Evolutionary conservation across 2,329 filamentous ascomycete species (phyloP).

Genomic region (Anisogramma anomala): DNA sequence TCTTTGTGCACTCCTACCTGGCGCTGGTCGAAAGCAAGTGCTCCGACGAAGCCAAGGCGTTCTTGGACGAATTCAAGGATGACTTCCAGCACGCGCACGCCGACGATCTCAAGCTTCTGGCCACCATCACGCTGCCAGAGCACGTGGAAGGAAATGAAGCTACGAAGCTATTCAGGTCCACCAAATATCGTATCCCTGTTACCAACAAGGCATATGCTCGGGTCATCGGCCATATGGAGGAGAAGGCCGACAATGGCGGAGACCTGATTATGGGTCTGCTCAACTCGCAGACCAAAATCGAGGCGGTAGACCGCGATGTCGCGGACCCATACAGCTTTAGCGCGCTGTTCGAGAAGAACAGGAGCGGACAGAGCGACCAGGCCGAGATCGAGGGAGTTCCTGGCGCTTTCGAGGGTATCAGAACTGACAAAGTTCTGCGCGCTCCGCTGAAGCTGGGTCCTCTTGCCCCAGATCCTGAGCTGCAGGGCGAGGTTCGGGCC

Average conservation of each 20-base stretch:
- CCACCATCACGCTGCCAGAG: constrained; percentile 60
- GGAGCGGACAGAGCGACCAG: constrained; percentile 51
- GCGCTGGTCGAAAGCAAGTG: constrained; percentile 65
- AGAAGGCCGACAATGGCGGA: constrained; percentile 69
- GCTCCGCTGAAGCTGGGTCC: constrained; percentile 63
- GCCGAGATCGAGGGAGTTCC: constrained; percentile 54
- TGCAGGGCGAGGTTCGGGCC: constrained; percentile 75
- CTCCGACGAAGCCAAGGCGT: constrained; percentile 58
- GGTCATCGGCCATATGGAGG: constrained; percentile 50
- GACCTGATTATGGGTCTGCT: constrained; percentile 67
- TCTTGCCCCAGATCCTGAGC: constrained; percentile 69
- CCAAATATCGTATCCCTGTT: constrained; percentile 84
- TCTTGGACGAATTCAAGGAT: constrained; percentile 55
- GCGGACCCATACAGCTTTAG: constrained; percentile 54
- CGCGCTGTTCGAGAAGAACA: constrained; percentile 44
- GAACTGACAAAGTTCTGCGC: constrained; percentile 47
- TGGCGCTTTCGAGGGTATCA: constrained; percentile 49
- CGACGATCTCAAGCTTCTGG: constrained; percentile 69
- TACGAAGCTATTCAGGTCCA: constrained; percentile 71
- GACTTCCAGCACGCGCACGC: constrained; percentile 67
- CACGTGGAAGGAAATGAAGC: constrained; percentile 67
- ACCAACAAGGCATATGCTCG: constrained; percentile 41
- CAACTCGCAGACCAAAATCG: constrained; percentile 45
- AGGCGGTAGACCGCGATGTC: constrained; percentile 47
- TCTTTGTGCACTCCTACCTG: constrained; percentile 88